Percentiles rank a stretch among this genome's conserved stretches.
Conservation (phyloP, 2,329 filamentous ascomycete species). For the Alternaria sp. region DNA sequence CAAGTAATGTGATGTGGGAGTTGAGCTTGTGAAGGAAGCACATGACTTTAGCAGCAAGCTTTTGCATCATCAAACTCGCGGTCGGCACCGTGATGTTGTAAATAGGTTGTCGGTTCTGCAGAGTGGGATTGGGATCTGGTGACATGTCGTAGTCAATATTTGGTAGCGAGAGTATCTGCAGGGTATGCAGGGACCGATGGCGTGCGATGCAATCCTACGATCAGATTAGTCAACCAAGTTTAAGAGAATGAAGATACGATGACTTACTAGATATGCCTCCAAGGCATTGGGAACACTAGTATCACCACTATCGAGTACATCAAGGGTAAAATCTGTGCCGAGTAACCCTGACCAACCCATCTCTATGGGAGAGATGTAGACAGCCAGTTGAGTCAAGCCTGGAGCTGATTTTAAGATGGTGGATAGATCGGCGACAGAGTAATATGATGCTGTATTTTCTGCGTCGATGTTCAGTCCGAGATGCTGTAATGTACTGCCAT, state of each 20-base stretch:
- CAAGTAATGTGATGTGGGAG: background rate
- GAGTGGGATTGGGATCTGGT: background rate
- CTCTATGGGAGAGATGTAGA: background rate
- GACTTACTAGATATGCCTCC: background rate
- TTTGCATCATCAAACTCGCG: background rate
- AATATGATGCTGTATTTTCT: background rate
- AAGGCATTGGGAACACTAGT: background rate
- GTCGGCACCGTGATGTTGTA: background rate
- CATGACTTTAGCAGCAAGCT: background rate
- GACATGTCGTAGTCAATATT: background rate
- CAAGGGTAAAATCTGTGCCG: background rate
- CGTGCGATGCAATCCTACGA: background rate
- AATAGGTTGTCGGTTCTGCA: background rate
- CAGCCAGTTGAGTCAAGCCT: background rate
- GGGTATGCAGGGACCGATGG: background rate
- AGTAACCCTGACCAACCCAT: background rate
- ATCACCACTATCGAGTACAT: background rate
- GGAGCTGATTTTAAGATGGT: background rate
- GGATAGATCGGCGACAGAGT: background rate
- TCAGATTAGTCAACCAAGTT: background rate
- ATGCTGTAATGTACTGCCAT: background rate
- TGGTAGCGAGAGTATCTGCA: background rate
- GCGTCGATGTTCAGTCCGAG: background rate
- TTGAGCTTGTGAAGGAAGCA: background rate
- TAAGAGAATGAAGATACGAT: background rate